phyloP scores from a whole-genome alignment of 2,329 filamentous ascomycete genomes.

The Colletotrichum ledebouriae region DNA sequence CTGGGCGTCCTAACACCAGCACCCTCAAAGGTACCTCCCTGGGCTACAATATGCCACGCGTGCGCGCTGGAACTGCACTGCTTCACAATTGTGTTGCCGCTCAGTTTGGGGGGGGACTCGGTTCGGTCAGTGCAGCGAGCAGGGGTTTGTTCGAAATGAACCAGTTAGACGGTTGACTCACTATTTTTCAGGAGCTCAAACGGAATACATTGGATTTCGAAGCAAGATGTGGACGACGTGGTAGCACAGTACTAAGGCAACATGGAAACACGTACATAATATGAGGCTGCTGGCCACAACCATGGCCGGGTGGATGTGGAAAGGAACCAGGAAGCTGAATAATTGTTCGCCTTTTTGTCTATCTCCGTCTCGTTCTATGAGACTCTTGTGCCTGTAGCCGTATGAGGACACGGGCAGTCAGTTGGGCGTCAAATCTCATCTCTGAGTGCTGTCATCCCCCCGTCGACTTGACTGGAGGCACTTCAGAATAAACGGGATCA shows the following conservation, averaged over 20 bases:
- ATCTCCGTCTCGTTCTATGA: background rate
- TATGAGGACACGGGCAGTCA: background rate
- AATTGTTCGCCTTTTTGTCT: constrained; percentile 9
- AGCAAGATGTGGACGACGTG: constrained; percentile 27
- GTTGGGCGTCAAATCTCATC: constrained; percentile 16
- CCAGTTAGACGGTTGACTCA: too few species aligned
- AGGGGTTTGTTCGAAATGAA: background rate
- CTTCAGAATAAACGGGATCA: background rate
- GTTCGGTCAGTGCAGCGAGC: constrained; percentile 16
- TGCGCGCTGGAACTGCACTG: background rate
- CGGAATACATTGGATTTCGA: constrained; percentile 5
- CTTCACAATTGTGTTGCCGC: background rate
- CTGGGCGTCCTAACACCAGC: too few species aligned
- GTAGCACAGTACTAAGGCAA: constrained; percentile 27
- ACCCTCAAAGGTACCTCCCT: too few species aligned
- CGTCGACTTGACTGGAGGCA: background rate
- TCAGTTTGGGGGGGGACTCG: too few species aligned
- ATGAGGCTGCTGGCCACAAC: constrained; percentile 14
- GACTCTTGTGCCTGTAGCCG: constrained; percentile 2
- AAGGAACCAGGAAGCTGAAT: constrained; percentile 12
- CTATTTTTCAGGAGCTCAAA: background rate
- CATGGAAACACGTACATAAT: constrained; percentile 22
- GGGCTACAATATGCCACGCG: background rate
- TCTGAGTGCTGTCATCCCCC: background rate
- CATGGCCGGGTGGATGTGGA: constrained; percentile 2